These are phyloP conservation scores for Blastocystis sp. DNA, from an alignment of 352 stramenopile genomes.

Conservation along the genomic window DNA sequence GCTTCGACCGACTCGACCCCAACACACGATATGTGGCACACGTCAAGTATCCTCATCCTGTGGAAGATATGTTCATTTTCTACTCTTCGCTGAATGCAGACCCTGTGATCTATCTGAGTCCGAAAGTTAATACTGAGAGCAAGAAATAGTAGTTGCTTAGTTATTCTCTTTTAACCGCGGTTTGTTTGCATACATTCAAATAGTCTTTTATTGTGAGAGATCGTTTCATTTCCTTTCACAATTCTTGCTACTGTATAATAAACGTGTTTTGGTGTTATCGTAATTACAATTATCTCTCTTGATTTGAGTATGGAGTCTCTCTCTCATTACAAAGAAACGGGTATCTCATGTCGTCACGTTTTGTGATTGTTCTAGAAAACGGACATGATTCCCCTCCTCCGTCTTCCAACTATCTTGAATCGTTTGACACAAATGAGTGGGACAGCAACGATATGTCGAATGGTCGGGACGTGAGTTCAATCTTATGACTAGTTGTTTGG, in stretches of 20 bases:
- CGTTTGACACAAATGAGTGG: background rate
- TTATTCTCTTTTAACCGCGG: background rate
- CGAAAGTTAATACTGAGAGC: background rate
- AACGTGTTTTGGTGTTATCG: no score
- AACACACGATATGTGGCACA: background rate
- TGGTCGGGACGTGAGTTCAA: background rate
- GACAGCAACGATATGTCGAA: background rate
- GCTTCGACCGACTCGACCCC: conserved; percentile 7
- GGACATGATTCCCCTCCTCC: background rate
- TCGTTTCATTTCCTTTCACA: background rate
- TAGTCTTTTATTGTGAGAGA: background rate
- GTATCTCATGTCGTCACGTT: no score
- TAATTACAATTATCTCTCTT: no score
- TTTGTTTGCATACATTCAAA: background rate
- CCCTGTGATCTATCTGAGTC: conserved; percentile 23
- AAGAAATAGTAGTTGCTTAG: background rate
- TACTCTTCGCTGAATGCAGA: conserved; percentile 28
- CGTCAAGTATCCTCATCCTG: conserved; percentile 27
- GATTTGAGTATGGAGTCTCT: no score
- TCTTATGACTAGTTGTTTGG: conserved; percentile 32
- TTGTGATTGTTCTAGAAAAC: background rate
- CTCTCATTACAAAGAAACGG: no score
- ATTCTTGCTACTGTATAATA: no score
- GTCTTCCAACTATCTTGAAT: background rate
- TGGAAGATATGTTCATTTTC: conserved; percentile 55